A percentile compares a stretch with the other conserved stretches of the same genome.
Evolutionary conservation across 768 basidiomycete genomes (phyloP).

Genomic region (Lentinula sp.): DNA sequence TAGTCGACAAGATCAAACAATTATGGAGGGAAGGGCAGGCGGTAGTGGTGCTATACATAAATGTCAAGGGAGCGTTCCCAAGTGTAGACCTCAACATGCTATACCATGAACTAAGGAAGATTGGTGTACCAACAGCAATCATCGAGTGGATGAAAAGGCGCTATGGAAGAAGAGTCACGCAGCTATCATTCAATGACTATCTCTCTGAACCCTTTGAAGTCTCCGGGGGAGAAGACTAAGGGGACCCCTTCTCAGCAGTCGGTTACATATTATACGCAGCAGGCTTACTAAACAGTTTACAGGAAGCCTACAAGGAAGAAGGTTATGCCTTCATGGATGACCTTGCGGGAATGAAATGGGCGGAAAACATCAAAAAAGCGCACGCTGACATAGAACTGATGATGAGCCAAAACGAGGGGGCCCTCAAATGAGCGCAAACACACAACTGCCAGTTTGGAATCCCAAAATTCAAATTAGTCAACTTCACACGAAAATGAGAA

Average conservation of each 20-base stretch:
- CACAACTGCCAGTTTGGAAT: neutral
- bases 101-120: constrained; percentile 15
- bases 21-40: constrained; percentile 17
- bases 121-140: constrained; percentile 15
- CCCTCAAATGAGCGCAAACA: neutral
- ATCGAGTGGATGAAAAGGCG: neutral
- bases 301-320: constrained; percentile 6
- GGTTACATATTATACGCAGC: constrained; percentile 17
- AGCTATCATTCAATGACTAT: constrained; percentile 20
- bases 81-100: constrained; percentile 14
- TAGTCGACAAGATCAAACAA: constrained; percentile 14
- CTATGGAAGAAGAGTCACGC: constrained; percentile 7
- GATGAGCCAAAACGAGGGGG: constrained; percentile 7
- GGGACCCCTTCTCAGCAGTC: constrained; percentile 17
- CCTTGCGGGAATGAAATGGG: constrained; percentile 4
- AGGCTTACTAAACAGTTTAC: constrained; percentile 10
- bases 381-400: constrained; percentile 7
- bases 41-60: constrained; percentile 20
- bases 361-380: constrained; percentile 3
- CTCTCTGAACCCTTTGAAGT: constrained; percentile 12
- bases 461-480: neutral
- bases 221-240: constrained; percentile 18
- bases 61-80: constrained; percentile 22
- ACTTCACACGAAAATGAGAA: neutral
- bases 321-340: constrained; percentile 15